Evolutionary conservation across 2,329 filamentous ascomycete genomes (phyloP).

Genomic region (Cytospora chrysosperma): DNA sequence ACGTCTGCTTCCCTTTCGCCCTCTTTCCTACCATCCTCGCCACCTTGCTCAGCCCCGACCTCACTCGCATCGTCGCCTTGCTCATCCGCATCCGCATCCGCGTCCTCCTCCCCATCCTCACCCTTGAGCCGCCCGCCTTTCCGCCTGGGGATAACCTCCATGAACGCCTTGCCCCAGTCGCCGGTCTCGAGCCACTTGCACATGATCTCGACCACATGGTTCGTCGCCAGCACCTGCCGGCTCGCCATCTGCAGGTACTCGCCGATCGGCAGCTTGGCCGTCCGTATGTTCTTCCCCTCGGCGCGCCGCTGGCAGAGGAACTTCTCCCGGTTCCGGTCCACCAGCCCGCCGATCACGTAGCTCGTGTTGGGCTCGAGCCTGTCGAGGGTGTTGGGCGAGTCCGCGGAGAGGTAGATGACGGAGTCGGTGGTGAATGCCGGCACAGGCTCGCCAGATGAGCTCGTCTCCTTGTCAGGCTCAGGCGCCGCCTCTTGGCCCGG

Average conservation of each 20-base stretch:
- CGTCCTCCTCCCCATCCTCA: slow-evolving; percentile 28
- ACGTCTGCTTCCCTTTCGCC: slow-evolving; percentile 1
- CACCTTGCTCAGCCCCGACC: slow-evolving; percentile 14
- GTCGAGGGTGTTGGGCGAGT: slow-evolving; percentile 82
- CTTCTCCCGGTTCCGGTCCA: slow-evolving; percentile 96
- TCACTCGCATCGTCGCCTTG: slow-evolving; percentile 10
- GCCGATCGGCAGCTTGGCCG: slow-evolving; percentile 91
- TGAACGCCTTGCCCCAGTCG: slow-evolving; percentile 89
- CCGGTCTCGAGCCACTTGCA: slow-evolving; percentile 84
- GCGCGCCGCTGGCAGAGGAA: slow-evolving; percentile 87
- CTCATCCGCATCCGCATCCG: neutral
- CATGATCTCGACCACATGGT: slow-evolving; percentile 98
- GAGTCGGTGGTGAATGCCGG: slow-evolving; percentile 39
- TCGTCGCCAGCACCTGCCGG: slow-evolving; percentile 83
- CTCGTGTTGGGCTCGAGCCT: slow-evolving; percentile 83
- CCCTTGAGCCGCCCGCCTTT: slow-evolving; percentile 74
- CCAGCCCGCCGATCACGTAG: slow-evolving; percentile 91
- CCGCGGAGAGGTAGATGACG: slow-evolving; percentile 86
- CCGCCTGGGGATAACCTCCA: slow-evolving; percentile 82
- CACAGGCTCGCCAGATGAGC: slow-evolving; percentile 29
- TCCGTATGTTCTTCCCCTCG: slow-evolving; percentile 71
- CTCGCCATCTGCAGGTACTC: slow-evolving; percentile 91
- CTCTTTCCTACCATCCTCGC: neutral
- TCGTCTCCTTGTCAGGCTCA: slow-evolving; percentile 29
- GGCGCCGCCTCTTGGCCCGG: slow-evolving; percentile 30